phyloP scores from a whole-genome alignment of 495 filamentous ascomycete genomes.

The Immersiella caudata region DNA sequence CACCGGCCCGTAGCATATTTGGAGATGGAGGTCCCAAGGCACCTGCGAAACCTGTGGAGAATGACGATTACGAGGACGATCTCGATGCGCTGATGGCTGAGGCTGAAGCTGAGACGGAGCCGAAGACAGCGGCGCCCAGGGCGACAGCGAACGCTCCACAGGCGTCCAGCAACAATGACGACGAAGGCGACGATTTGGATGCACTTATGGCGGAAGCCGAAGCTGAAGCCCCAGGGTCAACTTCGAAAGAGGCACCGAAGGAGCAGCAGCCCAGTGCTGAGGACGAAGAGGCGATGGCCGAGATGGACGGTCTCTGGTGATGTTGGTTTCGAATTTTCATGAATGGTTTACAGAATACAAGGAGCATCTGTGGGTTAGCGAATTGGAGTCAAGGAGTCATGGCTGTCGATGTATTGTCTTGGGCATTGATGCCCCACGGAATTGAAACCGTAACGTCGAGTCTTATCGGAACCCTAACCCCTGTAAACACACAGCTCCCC shows the following conservation, averaged over 20 bases:
- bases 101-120: slow-evolving; percentile 31
- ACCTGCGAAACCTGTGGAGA: slow-evolving; percentile 25
- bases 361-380: neutral
- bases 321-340: neutral
- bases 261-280: slow-evolving; percentile 48
- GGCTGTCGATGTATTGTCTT: too few species aligned
- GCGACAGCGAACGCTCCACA: neutral
- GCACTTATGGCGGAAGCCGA: slow-evolving; percentile 53
- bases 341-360: slow-evolving; percentile 2
- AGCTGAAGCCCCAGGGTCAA: neutral
- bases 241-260: neutral
- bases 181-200: slow-evolving; percentile 43
- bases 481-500: slow-evolving; percentile 11
- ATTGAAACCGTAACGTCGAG: too few species aligned
- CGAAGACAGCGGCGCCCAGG: slow-evolving; percentile 16
- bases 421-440: too few species aligned
- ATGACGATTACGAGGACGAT: slow-evolving; percentile 39
- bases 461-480: slow-evolving; percentile 11
- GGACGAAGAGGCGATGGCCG: slow-evolving; percentile 70
- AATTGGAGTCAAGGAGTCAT: too few species aligned
- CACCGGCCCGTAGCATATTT: slow-evolving; percentile 18
- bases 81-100: slow-evolving; percentile 53
- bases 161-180: slow-evolving; percentile 1
- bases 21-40: slow-evolving; percentile 27
- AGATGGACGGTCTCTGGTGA: slow-evolving; percentile 65